Percentiles rank a stretch among this genome's conserved stretches.
Conservation (phyloP, 2,329 filamentous ascomycete genomes). For the Fulvia fulva region DNA sequence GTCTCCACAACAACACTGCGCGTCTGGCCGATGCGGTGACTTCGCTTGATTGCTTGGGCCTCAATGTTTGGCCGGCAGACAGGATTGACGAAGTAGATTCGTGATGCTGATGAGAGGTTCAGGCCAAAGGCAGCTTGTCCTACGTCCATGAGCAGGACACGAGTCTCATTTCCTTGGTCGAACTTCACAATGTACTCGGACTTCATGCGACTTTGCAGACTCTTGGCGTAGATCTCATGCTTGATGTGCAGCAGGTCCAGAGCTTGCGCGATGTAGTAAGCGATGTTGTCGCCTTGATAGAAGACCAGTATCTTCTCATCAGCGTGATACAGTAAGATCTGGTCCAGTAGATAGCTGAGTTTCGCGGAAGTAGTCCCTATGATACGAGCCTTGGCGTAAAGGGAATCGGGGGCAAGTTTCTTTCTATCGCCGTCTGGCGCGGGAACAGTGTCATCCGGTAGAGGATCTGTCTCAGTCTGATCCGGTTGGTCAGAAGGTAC, state of each 20-base stretch:
- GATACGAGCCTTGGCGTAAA: conserved; percentile 59
- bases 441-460: neutral
- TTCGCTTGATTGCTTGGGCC: conserved; percentile 87
- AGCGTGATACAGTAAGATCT: conserved; percentile 62
- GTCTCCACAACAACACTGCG: conserved; percentile 81
- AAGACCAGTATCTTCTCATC: conserved; percentile 87
- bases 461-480: too few relatives aligned
- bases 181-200: conserved; percentile 76
- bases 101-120: conserved; percentile 57
- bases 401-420: conserved; percentile 37
- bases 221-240: conserved; percentile 64
- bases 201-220: conserved; percentile 52
- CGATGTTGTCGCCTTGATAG: conserved; percentile 83
- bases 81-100: conserved; percentile 85
- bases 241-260: conserved; percentile 67
- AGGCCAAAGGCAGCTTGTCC: conserved; percentile 82
- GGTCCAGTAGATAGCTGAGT: conserved; percentile 76
- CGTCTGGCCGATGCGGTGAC: conserved; percentile 79
- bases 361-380: conserved; percentile 84
- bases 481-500: too few relatives aligned
- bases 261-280: conserved; percentile 78
- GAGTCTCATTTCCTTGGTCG: conserved; percentile 63
- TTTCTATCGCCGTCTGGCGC: neutral
- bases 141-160: conserved; percentile 81
- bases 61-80: conserved; percentile 81